Conservation (phyloP, 2,329 filamentous ascomycete genomes). For the Penicillium sp. region DNA sequence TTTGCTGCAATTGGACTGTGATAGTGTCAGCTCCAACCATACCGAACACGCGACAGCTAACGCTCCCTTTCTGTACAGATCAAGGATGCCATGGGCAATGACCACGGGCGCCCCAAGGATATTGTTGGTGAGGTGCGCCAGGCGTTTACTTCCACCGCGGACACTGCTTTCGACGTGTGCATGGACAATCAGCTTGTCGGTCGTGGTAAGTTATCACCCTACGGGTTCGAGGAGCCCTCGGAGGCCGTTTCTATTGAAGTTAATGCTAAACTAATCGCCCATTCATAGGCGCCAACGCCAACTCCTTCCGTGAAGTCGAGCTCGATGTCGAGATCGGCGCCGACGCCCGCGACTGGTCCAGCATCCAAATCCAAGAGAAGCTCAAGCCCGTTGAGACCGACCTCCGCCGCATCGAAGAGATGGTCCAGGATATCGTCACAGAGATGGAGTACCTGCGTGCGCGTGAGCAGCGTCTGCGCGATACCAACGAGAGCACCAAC, state of each 20-base stretch:
- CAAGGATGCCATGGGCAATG: slow-evolving; percentile 90
- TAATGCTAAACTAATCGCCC: background rate
- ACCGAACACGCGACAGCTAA: slow-evolving; percentile 8
- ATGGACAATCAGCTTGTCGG: slow-evolving; percentile 78
- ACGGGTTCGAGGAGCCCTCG: background rate
- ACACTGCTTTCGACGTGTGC: slow-evolving; percentile 94
- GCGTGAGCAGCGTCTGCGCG: slow-evolving; percentile 90
- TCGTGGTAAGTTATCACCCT: slow-evolving; percentile 55
- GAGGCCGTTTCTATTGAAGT: background rate
- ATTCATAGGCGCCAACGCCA: slow-evolving; percentile 38
- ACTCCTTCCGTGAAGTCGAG: slow-evolving; percentile 70
- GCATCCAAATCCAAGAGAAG: slow-evolving; percentile 94
- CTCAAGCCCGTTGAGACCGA: slow-evolving; percentile 96
- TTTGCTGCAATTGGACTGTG: background rate
- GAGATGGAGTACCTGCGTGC: slow-evolving; percentile 95
- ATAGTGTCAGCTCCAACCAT: background rate
- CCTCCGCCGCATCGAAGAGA: slow-evolving; percentile 86
- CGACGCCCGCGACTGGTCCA: slow-evolving; percentile 96
- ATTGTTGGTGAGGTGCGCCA: slow-evolving; percentile 88
- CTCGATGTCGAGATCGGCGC: slow-evolving; percentile 95
- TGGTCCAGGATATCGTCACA: slow-evolving; percentile 79
- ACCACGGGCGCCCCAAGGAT: slow-evolving; percentile 89
- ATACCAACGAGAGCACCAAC: slow-evolving; percentile 99
- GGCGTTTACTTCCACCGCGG: slow-evolving; percentile 88
- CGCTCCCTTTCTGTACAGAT: slow-evolving; percentile 60